phyloP scores from a whole-genome alignment of 106 monocot species.

The Vanilla planifolia region DNA sequence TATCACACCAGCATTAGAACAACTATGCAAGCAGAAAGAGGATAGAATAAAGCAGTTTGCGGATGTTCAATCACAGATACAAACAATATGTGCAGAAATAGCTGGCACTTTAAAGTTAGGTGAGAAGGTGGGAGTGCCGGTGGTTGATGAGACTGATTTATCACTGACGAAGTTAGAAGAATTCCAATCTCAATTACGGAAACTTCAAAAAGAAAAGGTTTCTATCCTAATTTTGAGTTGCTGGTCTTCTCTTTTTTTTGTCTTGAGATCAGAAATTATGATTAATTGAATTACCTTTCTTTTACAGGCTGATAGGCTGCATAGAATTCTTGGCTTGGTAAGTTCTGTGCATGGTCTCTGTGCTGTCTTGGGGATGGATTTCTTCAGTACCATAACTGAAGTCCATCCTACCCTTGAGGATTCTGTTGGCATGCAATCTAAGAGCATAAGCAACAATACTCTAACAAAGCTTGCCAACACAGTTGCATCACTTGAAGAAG shows the following conservation, averaged over 20 bases:
- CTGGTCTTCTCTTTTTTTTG: background rate
- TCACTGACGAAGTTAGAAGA: constrained; percentile 77
- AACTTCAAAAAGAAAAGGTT: constrained; percentile 98
- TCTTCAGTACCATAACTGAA: constrained; percentile 79
- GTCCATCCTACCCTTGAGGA: constrained; percentile 87
- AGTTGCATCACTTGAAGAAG: constrained; percentile 63
- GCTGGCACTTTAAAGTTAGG: constrained; percentile 40
- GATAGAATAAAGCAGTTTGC: constrained; percentile 66
- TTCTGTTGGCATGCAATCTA: constrained; percentile 66
- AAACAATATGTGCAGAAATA: constrained; percentile 72
- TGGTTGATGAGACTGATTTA: constrained; percentile 77
- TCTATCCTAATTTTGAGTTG: background rate
- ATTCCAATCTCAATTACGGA: constrained; percentile 69
- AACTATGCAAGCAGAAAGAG: constrained; percentile 65
- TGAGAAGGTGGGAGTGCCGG: constrained; percentile 33
- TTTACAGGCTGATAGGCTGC: constrained; percentile 79
- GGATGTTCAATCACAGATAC: constrained; percentile 72
- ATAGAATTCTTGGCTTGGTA: constrained; percentile 76
- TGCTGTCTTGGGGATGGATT: constrained; percentile 92
- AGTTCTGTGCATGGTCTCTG: constrained; percentile 86
- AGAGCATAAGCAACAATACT: constrained; percentile 90
- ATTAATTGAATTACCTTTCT: constrained; percentile 8
- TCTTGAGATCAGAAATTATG: background rate
- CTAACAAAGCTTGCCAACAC: constrained; percentile 69
- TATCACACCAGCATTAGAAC: constrained; percentile 71